Base-by-base conservation (phyloP, 2,329 filamentous ascomycete genomes). In the Knufia fluminis region DNA sequence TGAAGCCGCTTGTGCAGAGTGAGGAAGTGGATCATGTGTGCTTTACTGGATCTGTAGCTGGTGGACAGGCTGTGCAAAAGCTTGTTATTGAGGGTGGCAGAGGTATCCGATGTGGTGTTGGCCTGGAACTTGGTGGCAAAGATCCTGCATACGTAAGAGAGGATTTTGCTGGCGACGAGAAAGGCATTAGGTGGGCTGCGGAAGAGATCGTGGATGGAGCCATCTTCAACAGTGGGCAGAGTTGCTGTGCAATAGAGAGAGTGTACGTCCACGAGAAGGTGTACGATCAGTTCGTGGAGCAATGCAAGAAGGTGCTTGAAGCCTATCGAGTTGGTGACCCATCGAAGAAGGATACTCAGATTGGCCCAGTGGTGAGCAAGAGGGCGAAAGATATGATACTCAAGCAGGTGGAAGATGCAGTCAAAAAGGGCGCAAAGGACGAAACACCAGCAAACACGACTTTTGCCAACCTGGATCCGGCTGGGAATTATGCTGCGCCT, bases 211-310 rank as follows among this genome's bases (percentile, higher is more conserved):
- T 97, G 12, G 91, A 97, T 60, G 91, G 91, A 17, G 83, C 89
- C n/a, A 75, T 97, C 50, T 97, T 97, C 76, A 97, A 97, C 71
- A 95, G 90, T 46, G 91, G 91, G n/a, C 91, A 97, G 72, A 94
- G 88, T 65, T 97, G 91, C 74, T 97, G 91, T 69, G 86, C 88
- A 20, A 75, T 97, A 48, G 91, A 97, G 71, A 78, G 91, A 28
- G 80, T 97, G 17, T 97, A 97, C 61, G 90, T 97, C 3, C 82
- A 92, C 61, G 84, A 86, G 62, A 82, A 79, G 59, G 79, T 97
- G 44, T 82, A 96, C 65, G 88, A 94, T 61, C 71, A 78, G 10
- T 96, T 97, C 61, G 75, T 96, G 46, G 74, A 79, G 46, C 86
- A 85, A 3, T 75, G 87, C 10, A 86, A 92, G 66, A 82, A 83